Evolutionary conservation across 2,329 filamentous ascomycete species (phyloP), one percentile per base, ranked within the genome.

Genomic region (Claviceps maximensis): DNA sequence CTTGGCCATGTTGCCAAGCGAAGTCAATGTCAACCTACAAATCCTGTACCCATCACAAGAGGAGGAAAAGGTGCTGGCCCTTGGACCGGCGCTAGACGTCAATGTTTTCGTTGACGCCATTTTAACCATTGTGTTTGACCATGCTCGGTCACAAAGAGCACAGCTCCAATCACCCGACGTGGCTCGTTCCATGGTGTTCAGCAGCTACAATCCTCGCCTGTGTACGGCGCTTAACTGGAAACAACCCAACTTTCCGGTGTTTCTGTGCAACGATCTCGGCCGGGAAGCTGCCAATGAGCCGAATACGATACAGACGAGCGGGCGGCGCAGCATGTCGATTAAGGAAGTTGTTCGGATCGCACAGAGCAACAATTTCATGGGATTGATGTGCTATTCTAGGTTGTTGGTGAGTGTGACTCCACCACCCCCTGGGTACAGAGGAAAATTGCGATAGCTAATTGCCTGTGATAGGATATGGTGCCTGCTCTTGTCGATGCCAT

Each of bases 151-250:
- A 1, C 79, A 82, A 63, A 71, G 79, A 60, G 79, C 61, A 56
- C 88, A 67, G 57, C 82, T 80, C 57, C 88, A 67, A 57, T 82
- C 80, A 1, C 62, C 87, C 9, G 83, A 88, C 52, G 80, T 83
- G 17, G 83, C 93, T 59, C 78, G 90, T 42, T 95, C 88, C 13
- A 84, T 98, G 51, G 88, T 96, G 12, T 96, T 98, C 67, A 94
- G 88, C 61, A 95, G 89, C 23, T 95, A 91, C 69, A 96, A 95
- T 65, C 77, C 87, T 13, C 86, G 84, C 58, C 80, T 97, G 21
- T 98, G 93, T 70, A 94, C 88, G 17, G 90, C 91, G 5, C 72
- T 98, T 61, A 98, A 98, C 69, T 98, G 93, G 93, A 98, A 98
- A 69, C 93, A 98, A 68, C 93, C 93, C 2, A 98, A 97, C 65